A percentile compares a stretch with the other conserved stretches of the same genome.
Conservation (phyloP, 805 yeast species). For the Saturnispora diversa region DNA sequence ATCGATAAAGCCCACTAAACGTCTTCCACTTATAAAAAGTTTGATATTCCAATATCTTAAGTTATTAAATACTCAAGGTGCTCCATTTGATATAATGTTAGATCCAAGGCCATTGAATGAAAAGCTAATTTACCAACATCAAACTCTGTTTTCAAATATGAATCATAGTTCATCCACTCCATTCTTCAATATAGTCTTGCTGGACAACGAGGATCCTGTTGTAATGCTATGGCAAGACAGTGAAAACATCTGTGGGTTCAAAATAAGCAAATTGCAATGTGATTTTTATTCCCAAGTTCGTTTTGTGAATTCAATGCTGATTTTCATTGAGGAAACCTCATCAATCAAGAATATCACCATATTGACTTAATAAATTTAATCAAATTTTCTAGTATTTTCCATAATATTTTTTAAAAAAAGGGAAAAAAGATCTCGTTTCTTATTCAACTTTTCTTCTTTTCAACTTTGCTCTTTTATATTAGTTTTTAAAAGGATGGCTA, state of each 20-base stretch:
- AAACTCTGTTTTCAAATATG: background rate
- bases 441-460: no score
- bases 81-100: background rate
- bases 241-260: slow-evolving; percentile 16
- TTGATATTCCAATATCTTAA: background rate
- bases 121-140: background rate
- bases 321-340: slow-evolving; percentile 8
- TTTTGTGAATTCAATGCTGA: slow-evolving; percentile 13
- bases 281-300: background rate
- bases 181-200: slow-evolving; percentile 12
- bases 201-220: slow-evolving; percentile 11
- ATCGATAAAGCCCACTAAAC: background rate
- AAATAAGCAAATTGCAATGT: background rate
- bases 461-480: no score
- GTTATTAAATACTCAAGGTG: background rate
- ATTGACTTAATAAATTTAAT: background rate
- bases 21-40: background rate
- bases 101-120: background rate
- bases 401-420: background rate
- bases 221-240: slow-evolving; percentile 18
- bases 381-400: background rate
- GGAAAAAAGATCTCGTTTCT: no score
- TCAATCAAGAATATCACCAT: background rate
- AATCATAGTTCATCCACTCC: background rate
- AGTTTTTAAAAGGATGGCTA: slow-evolving; percentile 48